Conservation (phyloP, 2,329 filamentous ascomycete species). For the Aureobasidium namibiae region DNA sequence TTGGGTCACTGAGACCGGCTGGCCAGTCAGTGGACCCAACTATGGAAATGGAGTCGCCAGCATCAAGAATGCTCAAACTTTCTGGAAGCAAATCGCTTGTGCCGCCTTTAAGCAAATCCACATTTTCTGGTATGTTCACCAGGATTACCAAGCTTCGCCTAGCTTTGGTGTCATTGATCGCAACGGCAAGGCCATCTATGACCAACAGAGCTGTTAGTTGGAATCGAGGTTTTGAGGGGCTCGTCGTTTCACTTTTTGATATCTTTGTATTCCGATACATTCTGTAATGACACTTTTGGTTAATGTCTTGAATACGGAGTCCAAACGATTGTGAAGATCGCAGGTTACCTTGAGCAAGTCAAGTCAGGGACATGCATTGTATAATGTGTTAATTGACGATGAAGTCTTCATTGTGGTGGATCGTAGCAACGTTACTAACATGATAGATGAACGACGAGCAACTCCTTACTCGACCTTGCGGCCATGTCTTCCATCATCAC, state of each 20-base stretch:
- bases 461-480: slow-evolving; percentile 17
- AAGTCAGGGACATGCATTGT: too few relatives aligned
- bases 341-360: too few relatives aligned
- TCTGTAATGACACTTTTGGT: not conserved
- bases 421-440: not conserved
- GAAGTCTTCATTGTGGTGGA: too few relatives aligned
- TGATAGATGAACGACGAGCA: not conserved
- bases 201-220: slow-evolving; percentile 18
- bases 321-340: too few relatives aligned
- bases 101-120: slow-evolving; percentile 45
- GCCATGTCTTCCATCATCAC: slow-evolving; percentile 29
- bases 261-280: not conserved
- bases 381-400: too few relatives aligned
- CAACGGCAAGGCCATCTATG: slow-evolving; percentile 26
- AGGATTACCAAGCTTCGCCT: slow-evolving; percentile 41
- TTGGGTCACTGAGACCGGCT: slow-evolving; percentile 49
- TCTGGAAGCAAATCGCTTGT: slow-evolving; percentile 57
- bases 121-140: slow-evolving; percentile 53
- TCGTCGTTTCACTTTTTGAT: too few relatives aligned
- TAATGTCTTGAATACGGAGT: not conserved
- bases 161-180: slow-evolving; percentile 33
- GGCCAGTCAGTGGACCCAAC: slow-evolving; percentile 49
- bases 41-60: slow-evolving; percentile 49
- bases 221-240: too few relatives aligned
- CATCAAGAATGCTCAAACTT: slow-evolving; percentile 52